phyloP scores from a whole-genome alignment of 1,284 basidiomycete genomes.

The Cutaneotrichosporon mucoides region DNA sequence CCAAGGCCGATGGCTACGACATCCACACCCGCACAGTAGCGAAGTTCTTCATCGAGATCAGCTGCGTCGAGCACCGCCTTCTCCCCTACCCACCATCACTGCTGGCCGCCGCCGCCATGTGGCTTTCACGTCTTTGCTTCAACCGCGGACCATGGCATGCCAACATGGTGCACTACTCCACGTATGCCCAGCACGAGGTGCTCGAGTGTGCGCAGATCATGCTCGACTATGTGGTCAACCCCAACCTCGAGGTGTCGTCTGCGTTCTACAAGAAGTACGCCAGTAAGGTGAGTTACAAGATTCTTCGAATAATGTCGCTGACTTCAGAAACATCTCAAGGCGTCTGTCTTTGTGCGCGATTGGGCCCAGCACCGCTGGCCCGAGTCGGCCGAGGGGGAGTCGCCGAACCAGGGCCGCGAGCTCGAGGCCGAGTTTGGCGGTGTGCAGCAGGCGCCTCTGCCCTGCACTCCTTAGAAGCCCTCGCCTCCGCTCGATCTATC shows the following conservation, averaged over 20 bases:
- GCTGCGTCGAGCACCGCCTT: conserved; percentile 79
- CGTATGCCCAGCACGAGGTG: conserved; percentile 77
- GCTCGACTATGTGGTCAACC: conserved; percentile 84
- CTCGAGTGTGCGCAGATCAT: conserved; percentile 86
- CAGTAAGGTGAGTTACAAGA: conserved; percentile 54
- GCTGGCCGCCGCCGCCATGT: conserved; percentile 82
- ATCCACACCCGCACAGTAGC: conserved; percentile 84
- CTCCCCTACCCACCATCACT: conserved; percentile 76
- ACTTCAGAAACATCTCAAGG: conserved; percentile 75
- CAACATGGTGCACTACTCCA: conserved; percentile 90
- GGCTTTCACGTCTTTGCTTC: conserved; percentile 82
- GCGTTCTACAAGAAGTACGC: conserved; percentile 61
- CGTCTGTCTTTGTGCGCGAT: conserved; percentile 53
- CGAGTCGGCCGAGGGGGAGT: conserved; percentile 20
- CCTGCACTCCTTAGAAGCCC: neutral
- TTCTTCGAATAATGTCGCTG: neutral
- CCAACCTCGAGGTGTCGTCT: conserved; percentile 58
- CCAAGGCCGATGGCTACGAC: conserved; percentile 95
- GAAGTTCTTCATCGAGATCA: conserved; percentile 91
- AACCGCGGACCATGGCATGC: conserved; percentile 81
- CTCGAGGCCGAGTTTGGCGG: conserved; percentile 18
- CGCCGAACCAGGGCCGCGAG: conserved; percentile 24
- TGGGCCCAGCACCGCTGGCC: conserved; percentile 50
- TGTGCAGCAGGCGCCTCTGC: conserved; percentile 9
- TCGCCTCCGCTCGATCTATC: neutral